Evolutionary conservation across 495 filamentous ascomycete species (phyloP).

Genomic region (Emericellopsis terricola): DNA sequence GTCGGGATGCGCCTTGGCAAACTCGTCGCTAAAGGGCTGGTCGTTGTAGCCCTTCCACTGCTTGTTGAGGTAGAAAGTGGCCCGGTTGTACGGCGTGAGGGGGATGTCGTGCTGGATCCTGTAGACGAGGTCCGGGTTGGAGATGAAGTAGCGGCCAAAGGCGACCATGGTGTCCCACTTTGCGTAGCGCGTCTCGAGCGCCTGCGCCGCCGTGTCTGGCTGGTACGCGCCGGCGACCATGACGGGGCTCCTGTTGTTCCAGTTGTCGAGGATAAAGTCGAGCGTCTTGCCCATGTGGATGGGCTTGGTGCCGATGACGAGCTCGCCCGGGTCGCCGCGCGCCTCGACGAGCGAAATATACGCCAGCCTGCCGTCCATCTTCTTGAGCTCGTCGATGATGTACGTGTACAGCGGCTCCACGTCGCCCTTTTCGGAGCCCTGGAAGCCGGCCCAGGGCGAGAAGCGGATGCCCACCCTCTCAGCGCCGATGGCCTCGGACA

Average conservation of each 20-base stretch:
- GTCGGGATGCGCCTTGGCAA: too few relatives aligned
- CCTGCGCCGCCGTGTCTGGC: too few relatives aligned
- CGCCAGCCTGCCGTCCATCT: constrained; percentile 23
- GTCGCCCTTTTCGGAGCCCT: constrained; percentile 23
- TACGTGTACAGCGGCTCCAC: constrained; percentile 27
- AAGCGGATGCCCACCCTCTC: constrained; percentile 24
- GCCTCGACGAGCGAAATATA: constrained; percentile 37
- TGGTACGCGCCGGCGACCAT: constrained; percentile 10
- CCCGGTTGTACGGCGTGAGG: constrained; percentile 32
- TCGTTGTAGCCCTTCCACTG: constrained; percentile 1
- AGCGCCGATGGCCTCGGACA: constrained; percentile 15
- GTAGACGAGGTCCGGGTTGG: constrained; percentile 50
- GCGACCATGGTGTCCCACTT: constrained; percentile 30
- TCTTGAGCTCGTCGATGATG: constrained; percentile 30
- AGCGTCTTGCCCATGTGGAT: constrained; percentile 26
- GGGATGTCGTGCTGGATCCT: constrained; percentile 32
- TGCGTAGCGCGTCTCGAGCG: too few relatives aligned
- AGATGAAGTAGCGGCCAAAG: constrained; percentile 42
- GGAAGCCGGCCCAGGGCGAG: constrained; percentile 32
- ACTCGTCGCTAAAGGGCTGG: too few relatives aligned
- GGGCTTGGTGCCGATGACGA: too few relatives aligned
- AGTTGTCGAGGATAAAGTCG: constrained; percentile 8
- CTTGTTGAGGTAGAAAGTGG: constrained; percentile 31
- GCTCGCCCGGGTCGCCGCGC: constrained; percentile 34
- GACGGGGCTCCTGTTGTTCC: constrained; percentile 9